Base-by-base conservation (phyloP, 192 early-diverging fungal genomes). In the Phycomyces blakesleeanus region DNA sequence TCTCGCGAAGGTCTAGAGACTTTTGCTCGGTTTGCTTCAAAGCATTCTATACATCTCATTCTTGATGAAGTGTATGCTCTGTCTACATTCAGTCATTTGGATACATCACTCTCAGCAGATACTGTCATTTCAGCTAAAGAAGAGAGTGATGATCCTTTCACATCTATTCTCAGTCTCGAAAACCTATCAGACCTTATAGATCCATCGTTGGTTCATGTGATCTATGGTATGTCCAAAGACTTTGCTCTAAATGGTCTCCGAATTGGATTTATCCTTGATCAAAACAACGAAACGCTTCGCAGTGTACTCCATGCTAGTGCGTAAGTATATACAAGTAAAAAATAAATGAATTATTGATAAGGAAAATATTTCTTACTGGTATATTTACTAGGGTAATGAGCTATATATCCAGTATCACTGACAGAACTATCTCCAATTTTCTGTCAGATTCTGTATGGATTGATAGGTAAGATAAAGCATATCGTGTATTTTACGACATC, bases 161-260 rank as follows among this genome's bases (percentile, higher is more conserved):
- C 79, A 38, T 89, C 87, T 4, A 78, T 88, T 1, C 71, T 89
- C 26, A 77, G 82, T 39, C 61, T 86, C 55, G 53, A 63, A 5
- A 78, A 87, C 55, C 57, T 93, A 47, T 76, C 76, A 40, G 44
- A 77, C 2, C 77, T 81, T 49, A 87, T 87, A 40, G 87, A 89
- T 53, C 86, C 86, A 41, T 59, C 76, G 0, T 59, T 78, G 22
- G 78, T 89, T 14, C 84, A 92, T 55, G 79, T 93, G 24, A 61
- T 93, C 25, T 93, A 91, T 72, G 84, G 87, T 18, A 68, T 95
- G 59, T 89, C 87, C 64, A 95, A 95, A 74, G 93, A 91, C 72
- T 93, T 95, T 80, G 78, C 83, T 18, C 69, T 89, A 37, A 89
- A 88, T 65, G 91, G 91, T 5, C 76, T 88, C 63, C 85, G 91